phyloP scores from a whole-genome alignment of 192 early-diverging fungal genomes.

The Coemansia sp. region DNA sequence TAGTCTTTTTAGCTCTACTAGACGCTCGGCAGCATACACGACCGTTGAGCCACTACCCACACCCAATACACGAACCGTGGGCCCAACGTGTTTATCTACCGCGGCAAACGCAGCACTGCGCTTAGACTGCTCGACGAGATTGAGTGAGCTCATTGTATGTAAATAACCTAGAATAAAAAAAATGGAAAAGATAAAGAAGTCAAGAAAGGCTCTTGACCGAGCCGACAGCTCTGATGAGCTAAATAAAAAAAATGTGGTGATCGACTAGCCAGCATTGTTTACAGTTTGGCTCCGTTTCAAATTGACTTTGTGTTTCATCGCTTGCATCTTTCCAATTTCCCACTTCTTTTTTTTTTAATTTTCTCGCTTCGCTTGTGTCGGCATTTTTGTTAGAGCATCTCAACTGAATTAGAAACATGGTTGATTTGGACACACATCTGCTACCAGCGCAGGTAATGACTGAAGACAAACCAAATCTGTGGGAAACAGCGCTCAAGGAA shows the following conservation, averaged over 20 bases:
- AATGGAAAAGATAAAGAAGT: background rate
- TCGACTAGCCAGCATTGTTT: background rate
- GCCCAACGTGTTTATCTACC: slow-evolving; percentile 84
- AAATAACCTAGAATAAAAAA: background rate
- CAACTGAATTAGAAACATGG: slow-evolving; percentile 7
- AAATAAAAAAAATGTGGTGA: background rate
- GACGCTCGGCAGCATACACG: slow-evolving; percentile 83
- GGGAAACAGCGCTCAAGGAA: slow-evolving; percentile 79
- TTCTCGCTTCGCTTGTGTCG: background rate
- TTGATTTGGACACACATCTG: slow-evolving; percentile 35
- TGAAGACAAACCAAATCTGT: slow-evolving; percentile 60
- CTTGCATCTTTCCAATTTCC: slow-evolving; percentile 8
- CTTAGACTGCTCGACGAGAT: slow-evolving; percentile 75
- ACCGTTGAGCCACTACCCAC: slow-evolving; percentile 90
- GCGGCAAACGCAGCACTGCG: slow-evolving; percentile 84
- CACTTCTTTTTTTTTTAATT: background rate
- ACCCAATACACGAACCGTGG: slow-evolving; percentile 75
- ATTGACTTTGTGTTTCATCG: background rate
- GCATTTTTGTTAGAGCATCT: slow-evolving; percentile 5
- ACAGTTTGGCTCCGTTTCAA: background rate
- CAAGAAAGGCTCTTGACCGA: background rate
- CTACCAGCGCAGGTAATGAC: slow-evolving; percentile 1
- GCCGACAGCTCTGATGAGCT: background rate
- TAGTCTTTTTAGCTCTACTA: slow-evolving; percentile 69
- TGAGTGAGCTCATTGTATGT: slow-evolving; percentile 23